A percentile compares a stretch with the other conserved stretches of the same genome.
These are phyloP conservation scores for Hanseniaspora lindneri DNA, from an alignment of 805 yeast species.

Conservation along the genomic window DNA sequence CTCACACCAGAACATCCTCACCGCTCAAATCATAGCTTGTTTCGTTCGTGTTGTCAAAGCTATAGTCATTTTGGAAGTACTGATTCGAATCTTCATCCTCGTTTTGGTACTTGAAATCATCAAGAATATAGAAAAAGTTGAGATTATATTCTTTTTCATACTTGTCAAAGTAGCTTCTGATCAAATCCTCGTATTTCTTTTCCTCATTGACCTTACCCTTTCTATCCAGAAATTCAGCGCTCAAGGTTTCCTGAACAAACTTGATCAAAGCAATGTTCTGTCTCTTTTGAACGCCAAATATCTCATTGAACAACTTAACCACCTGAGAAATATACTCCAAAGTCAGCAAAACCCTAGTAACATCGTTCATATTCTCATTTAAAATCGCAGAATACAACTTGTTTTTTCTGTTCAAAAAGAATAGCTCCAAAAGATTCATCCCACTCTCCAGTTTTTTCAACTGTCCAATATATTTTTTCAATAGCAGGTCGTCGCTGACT, in stretches of 20 bases:
- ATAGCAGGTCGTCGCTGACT: not conserved
- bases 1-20: not conserved
- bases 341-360: not conserved
- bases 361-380: not conserved
- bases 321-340: not conserved
- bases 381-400: not conserved
- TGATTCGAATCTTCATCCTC: not conserved
- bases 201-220: not conserved
- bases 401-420: not conserved
- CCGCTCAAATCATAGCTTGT: not conserved
- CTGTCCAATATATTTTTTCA: constrained; percentile 6
- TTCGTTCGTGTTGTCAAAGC: not conserved
- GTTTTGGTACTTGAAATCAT: constrained; percentile 1
- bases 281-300: not conserved
- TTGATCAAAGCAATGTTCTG: constrained; percentile 2
- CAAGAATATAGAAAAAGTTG: constrained; percentile 2
- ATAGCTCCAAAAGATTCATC: not conserved
- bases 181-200: constrained; percentile 1
- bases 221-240: not conserved
- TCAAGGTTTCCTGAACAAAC: not conserved
- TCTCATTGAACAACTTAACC: not conserved
- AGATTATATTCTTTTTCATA: not conserved
- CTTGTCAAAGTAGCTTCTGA: constrained; percentile 2
- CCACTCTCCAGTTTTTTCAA: not conserved
- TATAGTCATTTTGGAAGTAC: not conserved